Evolutionary conservation across 2,329 filamentous ascomycete species (phyloP), one percentile per base, ranked within the genome.

Genomic region (Pseudocercospora pini-densiflorae): DNA sequence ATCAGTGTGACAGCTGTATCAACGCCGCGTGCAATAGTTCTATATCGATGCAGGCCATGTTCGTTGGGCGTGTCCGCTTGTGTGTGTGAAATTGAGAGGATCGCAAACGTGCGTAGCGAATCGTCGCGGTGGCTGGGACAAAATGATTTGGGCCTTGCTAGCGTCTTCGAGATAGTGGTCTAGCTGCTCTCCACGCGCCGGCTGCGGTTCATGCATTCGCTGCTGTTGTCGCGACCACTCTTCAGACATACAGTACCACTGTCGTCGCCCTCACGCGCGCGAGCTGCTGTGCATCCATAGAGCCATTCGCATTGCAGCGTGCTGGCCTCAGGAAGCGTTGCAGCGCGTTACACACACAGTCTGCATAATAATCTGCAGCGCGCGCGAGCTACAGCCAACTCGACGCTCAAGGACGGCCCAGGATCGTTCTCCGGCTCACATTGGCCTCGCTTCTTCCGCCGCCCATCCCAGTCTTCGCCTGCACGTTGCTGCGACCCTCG

Each of bases 11-110:
- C 19, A 21, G 45, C 8, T 21, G 19, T 49, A 24, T 49, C 19
- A 49, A 21, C 9, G 45, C 23, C 45, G 45, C 45, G 45, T 24
- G 45, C 45, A 23, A 49, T 24, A 49, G n/a, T n/a, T n/a, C 6
- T 19, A 19, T 47, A 47, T 47, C 19, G 45, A 49, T 49, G 23
- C 19, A 10, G 23, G n/a, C 45, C n/a, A 47, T 47, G n/a, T 19
- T 23, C 43, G 43, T 45, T 45, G 43, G 43, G 43, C 43, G 43
- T 45, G 43, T 21, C 43, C 19, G 43, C 47, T 9, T 24, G 7
- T 54, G 4, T 24, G 51, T 40, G 55, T 40, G 55, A 59, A 59
- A 59, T 59, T 59, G 57, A 43, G 55, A 19, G 55, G 55, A 59
- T 59, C 16, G 55, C 33, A 43, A 59, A 59, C 55, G 55, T 59